Base-by-base conservation (phyloP, 371 early-diverging fungal genomes). In the Rhizopus delemar region DNA sequence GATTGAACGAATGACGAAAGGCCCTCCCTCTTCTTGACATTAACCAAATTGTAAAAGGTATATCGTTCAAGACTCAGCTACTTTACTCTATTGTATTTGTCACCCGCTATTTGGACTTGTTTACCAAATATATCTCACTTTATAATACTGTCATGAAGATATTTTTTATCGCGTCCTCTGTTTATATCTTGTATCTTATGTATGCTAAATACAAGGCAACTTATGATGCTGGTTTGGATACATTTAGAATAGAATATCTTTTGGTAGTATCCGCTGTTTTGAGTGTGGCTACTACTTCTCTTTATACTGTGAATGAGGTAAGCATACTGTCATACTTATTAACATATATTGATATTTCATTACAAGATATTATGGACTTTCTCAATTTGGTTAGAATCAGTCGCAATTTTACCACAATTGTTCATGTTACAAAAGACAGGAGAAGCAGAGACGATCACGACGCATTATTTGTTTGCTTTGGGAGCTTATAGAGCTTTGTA, bases 331-430 rank as follows among this genome's bases (percentile, higher is more conserved):
- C 22, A 15, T 45, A 8, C 51, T 8, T 8, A 28, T 13, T 11
- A 29, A 31, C 32, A 34, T 8, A 38, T 33, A 43, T 3, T 29
- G 5, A 5, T 34, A 13, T 41, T 11, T 35, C 35, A 32, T 35
- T 8, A 6, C 36, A 52, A 69, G 93, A 77, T 94, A n/a, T 68
- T 95, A 6, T 99, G 98, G 95, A 82, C 95, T 1, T 97, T 97
- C 74, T 98, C 99, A 11, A 89, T 99, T 55, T 94, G 92, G 71
- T 83, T 99, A 41, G 99, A 99, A 76, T 83, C 95, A n/a, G 96
- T 98, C 0, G 97, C 99, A 2, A 99, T 99, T 75, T 70, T 99
- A 56, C 99, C 99, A 32, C 99, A 99, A 74, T 86, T 99, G n/a
- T 95, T 95, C 70, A 93, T 95, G 86, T 78, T 99, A 55, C 90